These are phyloP conservation scores for Talaromyces sp. DNA, from an alignment of 2,329 filamentous ascomycete species.

Conservation along the genomic window DNA sequence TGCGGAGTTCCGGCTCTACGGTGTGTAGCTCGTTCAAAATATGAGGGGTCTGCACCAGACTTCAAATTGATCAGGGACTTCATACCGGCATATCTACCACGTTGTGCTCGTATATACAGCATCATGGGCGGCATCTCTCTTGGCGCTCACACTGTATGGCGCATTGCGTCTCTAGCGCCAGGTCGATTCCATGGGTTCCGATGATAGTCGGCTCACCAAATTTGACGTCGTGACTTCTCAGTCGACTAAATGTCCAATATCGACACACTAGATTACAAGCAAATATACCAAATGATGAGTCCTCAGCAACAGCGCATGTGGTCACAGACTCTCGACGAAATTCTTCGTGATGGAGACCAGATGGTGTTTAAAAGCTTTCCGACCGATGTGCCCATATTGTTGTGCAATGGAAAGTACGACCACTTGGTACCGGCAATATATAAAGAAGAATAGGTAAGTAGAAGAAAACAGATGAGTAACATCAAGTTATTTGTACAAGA, in stretches of 20 bases:
- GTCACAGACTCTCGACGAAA: background rate
- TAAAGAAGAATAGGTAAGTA: background rate
- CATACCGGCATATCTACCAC: background rate
- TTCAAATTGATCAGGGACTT: background rate
- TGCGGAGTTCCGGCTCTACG: background rate
- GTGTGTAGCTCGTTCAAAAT: background rate
- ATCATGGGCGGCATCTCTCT: background rate
- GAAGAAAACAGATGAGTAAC: background rate
- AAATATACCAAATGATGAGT: background rate
- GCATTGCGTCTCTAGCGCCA: background rate
- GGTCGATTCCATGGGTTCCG: background rate
- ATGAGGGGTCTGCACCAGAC: background rate
- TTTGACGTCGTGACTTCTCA: background rate
- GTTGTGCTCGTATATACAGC: background rate
- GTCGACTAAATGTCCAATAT: background rate
- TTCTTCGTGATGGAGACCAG: background rate
- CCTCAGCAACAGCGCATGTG: background rate
- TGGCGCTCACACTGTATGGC: background rate
- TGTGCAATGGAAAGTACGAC: background rate
- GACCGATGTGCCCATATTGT: background rate
- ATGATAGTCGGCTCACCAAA: background rate
- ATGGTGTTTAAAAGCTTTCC: background rate
- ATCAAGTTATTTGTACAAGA: background rate
- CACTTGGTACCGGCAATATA: background rate
- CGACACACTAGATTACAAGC: background rate